A percentile compares a stretch with the other conserved stretches of the same genome.
phyloP scores from a whole-genome alignment of 352 stramenopile genomes.

The Phytophthora citrophthora region DNA sequence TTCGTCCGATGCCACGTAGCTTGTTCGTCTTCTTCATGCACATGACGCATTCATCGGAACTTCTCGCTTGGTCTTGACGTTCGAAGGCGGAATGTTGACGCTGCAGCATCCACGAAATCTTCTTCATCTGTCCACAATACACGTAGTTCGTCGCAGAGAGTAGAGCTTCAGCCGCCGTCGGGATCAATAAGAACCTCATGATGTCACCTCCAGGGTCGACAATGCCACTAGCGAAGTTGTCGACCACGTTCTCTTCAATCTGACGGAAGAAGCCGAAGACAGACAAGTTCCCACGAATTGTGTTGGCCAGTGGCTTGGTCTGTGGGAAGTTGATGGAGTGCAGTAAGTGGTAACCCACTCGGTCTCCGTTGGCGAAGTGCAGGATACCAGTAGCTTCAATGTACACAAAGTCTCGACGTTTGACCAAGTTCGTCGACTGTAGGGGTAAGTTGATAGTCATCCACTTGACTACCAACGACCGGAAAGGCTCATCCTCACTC shows the following conservation, averaged over 20 bases:
- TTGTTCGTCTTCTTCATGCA: constrained; percentile 35
- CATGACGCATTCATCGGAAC: constrained; percentile 20
- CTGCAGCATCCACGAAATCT: constrained; percentile 49
- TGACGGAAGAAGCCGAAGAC: constrained; percentile 53
- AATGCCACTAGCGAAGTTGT: constrained; percentile 42
- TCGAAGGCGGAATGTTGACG: constrained; percentile 6
- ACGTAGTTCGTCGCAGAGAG: constrained; percentile 39
- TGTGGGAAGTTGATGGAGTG: constrained; percentile 52
- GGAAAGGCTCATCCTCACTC: constrained; percentile 31
- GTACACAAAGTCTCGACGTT: constrained; percentile 43
- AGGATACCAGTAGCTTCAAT: constrained; percentile 46
- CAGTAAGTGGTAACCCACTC: constrained; percentile 45
- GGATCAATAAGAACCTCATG: constrained; percentile 33
- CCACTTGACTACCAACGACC: constrained; percentile 38
- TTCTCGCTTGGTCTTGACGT: constrained; percentile 4
- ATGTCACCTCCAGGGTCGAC: constrained; percentile 37
- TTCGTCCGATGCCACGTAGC: constrained; percentile 16
- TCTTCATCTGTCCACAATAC: constrained; percentile 57
- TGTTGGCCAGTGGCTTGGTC: constrained; percentile 32
- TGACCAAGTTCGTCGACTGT: constrained; percentile 16
- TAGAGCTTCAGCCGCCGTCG: constrained; percentile 33
- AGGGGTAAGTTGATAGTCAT: constrained; percentile 34
- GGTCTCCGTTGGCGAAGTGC: constrained; percentile 30
- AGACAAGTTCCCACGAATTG: constrained; percentile 43
- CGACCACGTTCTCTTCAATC: constrained; percentile 39